Percentiles rank a stretch among this genome's conserved stretches.
These are phyloP conservation scores for Phytophthora pistaciae DNA, from an alignment of 352 stramenopile genomes.

Conservation along the genomic window DNA sequence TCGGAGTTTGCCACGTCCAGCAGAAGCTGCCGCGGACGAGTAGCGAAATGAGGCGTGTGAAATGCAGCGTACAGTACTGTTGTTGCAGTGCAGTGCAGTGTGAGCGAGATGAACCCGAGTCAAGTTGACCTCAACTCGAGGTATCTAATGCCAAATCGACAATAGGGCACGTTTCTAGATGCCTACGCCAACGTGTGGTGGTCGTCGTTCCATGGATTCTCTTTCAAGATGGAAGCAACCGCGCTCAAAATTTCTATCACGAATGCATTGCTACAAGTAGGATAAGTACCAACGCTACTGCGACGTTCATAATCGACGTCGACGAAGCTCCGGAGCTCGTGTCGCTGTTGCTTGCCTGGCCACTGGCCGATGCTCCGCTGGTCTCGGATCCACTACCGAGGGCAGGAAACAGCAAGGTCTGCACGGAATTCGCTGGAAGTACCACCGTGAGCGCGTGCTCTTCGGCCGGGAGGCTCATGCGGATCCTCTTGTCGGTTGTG, in stretches of 20 bases:
- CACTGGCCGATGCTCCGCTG: constrained; percentile 1
- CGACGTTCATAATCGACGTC: not conserved
- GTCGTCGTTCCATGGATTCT: not conserved
- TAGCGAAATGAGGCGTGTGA: not conserved
- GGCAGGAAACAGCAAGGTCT: constrained; percentile 38
- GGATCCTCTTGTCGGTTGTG: constrained; percentile 36
- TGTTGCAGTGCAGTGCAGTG: too few relatives aligned
- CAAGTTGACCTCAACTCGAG: too few relatives aligned
- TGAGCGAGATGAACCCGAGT: too few relatives aligned
- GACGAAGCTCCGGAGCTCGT: constrained; percentile 12
- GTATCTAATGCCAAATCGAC: constrained; percentile 17
- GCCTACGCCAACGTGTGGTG: not conserved
- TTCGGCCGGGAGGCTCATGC: constrained; percentile 30
- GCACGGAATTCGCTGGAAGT: constrained; percentile 39
- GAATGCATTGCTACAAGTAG: not conserved
- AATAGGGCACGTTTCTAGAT: constrained; percentile 14
- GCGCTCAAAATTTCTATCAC: not conserved
- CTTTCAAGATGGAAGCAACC: not conserved
- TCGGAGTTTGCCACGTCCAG: not conserved
- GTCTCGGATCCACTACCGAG: not conserved
- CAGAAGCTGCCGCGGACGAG: not conserved
- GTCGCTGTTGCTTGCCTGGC: not conserved
- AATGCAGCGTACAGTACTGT: not conserved
- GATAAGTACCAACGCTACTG: not conserved
- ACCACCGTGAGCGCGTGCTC: constrained; percentile 30